These are phyloP conservation scores for Tanacetum coccineum DNA, from an alignment of 129 eudicot species.

Conservation along the genomic window DNA sequence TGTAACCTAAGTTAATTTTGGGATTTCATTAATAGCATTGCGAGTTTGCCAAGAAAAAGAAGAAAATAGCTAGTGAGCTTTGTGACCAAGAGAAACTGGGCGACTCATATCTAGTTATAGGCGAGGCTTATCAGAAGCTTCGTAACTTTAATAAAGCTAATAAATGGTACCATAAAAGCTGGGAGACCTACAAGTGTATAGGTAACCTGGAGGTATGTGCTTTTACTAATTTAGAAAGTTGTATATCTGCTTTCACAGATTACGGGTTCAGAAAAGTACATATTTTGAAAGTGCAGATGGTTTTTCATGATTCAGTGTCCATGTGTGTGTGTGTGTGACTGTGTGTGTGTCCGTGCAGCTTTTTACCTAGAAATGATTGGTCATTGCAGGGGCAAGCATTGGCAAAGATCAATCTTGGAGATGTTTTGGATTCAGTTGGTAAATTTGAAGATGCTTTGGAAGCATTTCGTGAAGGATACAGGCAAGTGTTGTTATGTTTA, in stretches of 20 bases:
- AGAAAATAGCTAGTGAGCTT: slow-evolving; percentile 67
- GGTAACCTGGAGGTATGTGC: slow-evolving; percentile 82
- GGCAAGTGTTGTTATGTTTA: slow-evolving; percentile 30
- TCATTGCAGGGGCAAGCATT: slow-evolving; percentile 90
- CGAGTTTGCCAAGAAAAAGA: slow-evolving; percentile 76
- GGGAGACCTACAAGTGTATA: slow-evolving; percentile 63
- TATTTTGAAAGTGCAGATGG: not conserved
- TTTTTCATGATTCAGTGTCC: not conserved
- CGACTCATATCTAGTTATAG: slow-evolving; percentile 73
- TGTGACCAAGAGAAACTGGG: slow-evolving; percentile 86
- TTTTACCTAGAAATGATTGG: slow-evolving; percentile 24
- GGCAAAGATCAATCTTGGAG: slow-evolving; percentile 80
- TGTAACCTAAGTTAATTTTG: not conserved
- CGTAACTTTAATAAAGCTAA: slow-evolving; percentile 65
- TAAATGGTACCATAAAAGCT: slow-evolving; percentile 80
- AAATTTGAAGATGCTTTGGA: slow-evolving; percentile 67
- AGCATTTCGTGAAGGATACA: slow-evolving; percentile 80
- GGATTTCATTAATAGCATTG: slow-evolving; percentile 45
- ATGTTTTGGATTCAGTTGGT: slow-evolving; percentile 72
- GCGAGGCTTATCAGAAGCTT: slow-evolving; percentile 88
- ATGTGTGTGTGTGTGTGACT: no score
- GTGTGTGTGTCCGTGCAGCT: not conserved
- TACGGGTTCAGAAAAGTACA: slow-evolving; percentile 10
- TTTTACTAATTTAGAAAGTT: not conserved
- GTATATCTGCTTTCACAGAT: slow-evolving; percentile 1